Evolutionary conservation across 352 stramenopile genomes (phyloP).

Genomic region (Phytophthora ohioensis): DNA sequence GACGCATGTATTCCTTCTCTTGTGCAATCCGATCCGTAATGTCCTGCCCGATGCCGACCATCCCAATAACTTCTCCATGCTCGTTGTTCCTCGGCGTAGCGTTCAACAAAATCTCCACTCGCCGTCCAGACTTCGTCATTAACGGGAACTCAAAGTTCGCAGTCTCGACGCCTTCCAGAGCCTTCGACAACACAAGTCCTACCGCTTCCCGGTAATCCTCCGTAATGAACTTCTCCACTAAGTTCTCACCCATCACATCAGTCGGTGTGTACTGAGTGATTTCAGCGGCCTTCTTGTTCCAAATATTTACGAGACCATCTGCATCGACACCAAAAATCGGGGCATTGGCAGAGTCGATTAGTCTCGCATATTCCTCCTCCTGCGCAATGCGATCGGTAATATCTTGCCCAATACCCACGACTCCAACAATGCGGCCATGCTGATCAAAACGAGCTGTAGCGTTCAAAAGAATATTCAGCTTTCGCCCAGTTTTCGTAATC

Average conservation of each 20-base stretch:
- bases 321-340: constrained; percentile 77
- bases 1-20: constrained; percentile 77
- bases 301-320: constrained; percentile 69
- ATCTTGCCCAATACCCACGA: constrained; percentile 68
- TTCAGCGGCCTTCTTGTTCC: constrained; percentile 67
- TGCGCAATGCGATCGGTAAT: constrained; percentile 64
- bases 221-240: constrained; percentile 68
- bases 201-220: constrained; percentile 61
- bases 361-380: constrained; percentile 70
- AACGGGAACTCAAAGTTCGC: constrained; percentile 83
- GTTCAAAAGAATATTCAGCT: constrained; percentile 60
- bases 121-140: constrained; percentile 71
- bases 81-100: constrained; percentile 64
- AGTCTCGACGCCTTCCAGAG: constrained; percentile 53
- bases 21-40: constrained; percentile 70
- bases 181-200: constrained; percentile 52
- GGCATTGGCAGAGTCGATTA: constrained; percentile 80
- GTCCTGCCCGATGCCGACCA: constrained; percentile 77
- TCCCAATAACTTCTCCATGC: constrained; percentile 66
- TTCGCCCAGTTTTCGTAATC: constrained; percentile 52
- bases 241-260: constrained; percentile 65
- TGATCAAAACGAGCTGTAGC: constrained; percentile 62
- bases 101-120: constrained; percentile 84
- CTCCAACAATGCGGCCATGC: constrained; percentile 53
- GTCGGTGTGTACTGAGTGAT: constrained; percentile 65